A percentile compares a stretch with the other conserved stretches of the same genome.
These are phyloP conservation scores for Scenedesmus sp. DNA, from an alignment of 163 green algal genomes.

Conservation along the genomic window DNA sequence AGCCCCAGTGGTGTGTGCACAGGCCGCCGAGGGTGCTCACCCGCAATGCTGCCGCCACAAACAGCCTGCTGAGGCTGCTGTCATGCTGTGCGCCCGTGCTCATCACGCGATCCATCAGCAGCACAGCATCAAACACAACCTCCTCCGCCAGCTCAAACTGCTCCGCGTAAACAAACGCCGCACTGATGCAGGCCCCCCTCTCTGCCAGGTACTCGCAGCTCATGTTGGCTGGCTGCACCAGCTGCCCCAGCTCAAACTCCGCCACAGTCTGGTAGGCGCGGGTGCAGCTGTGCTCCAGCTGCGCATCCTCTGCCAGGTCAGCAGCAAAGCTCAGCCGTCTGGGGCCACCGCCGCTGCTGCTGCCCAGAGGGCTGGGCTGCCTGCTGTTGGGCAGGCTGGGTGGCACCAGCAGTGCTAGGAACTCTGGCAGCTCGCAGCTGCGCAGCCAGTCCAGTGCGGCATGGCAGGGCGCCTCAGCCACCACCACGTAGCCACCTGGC, in stretches of 20 bases:
- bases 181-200: background rate
- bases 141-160: conserved; percentile 63
- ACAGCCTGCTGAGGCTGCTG: conserved; percentile 32
- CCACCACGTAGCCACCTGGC: conserved; percentile 20
- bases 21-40: conserved; percentile 35
- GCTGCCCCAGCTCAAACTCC: conserved; percentile 64
- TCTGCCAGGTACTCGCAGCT: conserved; percentile 42
- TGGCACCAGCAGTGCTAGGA: conserved; percentile 36
- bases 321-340: conserved; percentile 50
- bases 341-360: background rate
- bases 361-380: conserved; percentile 27
- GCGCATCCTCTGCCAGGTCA: conserved; percentile 34
- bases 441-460: conserved; percentile 37
- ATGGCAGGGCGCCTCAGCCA: conserved; percentile 21
- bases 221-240: conserved; percentile 38
- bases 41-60: conserved; percentile 48
- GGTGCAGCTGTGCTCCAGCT: conserved; percentile 59
- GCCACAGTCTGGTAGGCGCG: conserved; percentile 67
- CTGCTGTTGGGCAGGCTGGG: background rate
- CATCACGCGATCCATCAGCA: conserved; percentile 72
- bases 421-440: conserved; percentile 43
- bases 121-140: conserved; percentile 80
- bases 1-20: too few relatives aligned
- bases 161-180: conserved; percentile 41
- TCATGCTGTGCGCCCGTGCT: conserved; percentile 38